phyloP scores from a whole-genome alignment of 192 early-diverging fungal species.

The Coemansia sp. region DNA sequence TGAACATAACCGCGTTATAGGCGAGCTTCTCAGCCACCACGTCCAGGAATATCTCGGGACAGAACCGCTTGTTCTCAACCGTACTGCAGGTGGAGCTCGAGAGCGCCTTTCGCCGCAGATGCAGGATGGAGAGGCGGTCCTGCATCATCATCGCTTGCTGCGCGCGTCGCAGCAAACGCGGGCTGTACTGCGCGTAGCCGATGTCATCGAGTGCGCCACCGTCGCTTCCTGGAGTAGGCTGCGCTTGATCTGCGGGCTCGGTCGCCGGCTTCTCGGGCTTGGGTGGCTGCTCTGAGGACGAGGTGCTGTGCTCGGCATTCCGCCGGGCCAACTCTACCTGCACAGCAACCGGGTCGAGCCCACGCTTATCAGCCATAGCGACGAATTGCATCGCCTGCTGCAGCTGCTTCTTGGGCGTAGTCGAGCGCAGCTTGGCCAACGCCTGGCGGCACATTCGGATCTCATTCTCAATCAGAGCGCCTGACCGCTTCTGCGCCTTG shows the following conservation, averaged over 20 bases:
- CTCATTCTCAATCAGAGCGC: conserved; percentile 73
- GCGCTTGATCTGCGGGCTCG: neutral
- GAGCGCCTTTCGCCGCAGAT: conserved; percentile 76
- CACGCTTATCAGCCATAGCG: conserved; percentile 66
- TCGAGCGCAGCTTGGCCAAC: conserved; percentile 68
- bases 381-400: conserved; percentile 82
- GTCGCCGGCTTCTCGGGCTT: conserved; percentile 3
- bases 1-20: conserved; percentile 95
- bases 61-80: conserved; percentile 83
- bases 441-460: conserved; percentile 73
- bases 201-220: conserved; percentile 47
- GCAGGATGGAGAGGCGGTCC: conserved; percentile 72
- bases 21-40: conserved; percentile 94
- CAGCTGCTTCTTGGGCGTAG: conserved; percentile 76
- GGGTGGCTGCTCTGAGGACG: neutral
- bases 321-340: conserved; percentile 38
- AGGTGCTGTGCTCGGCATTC: conserved; percentile 19
- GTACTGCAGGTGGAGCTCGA: conserved; percentile 78
- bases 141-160: conserved; percentile 76
- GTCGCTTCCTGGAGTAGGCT: neutral
- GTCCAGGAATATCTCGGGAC: conserved; percentile 91
- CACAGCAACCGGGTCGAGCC: conserved; percentile 32
- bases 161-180: conserved; percentile 74
- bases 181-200: conserved; percentile 66
- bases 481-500: conserved; percentile 81